Evolutionary conservation across 2,329 filamentous ascomycete genomes (phyloP).

Genomic region (Paecilomyces variotii): DNA sequence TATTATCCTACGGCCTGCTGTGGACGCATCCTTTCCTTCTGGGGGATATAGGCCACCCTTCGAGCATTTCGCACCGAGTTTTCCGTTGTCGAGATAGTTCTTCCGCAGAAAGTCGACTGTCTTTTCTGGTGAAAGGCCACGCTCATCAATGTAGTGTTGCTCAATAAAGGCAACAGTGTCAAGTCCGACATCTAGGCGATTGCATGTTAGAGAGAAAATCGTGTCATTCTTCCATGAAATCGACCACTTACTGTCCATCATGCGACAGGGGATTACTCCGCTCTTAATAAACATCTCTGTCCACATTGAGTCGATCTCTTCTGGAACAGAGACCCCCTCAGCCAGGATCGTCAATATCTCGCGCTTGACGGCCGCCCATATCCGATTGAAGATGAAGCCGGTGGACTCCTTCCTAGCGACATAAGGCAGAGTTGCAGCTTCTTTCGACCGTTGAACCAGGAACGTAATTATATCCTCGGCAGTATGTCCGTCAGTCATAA

Average conservation of each 20-base stretch:
- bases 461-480: slow-evolving; percentile 38
- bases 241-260: slow-evolving; percentile 35
- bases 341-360: slow-evolving; percentile 43
- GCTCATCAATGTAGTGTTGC: slow-evolving; percentile 45
- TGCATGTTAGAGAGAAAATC: not conserved
- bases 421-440: slow-evolving; percentile 37
- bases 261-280: slow-evolving; percentile 24
- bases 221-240: not conserved
- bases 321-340: slow-evolving; percentile 42
- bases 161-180: slow-evolving; percentile 50
- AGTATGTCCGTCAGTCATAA: slow-evolving; percentile 47
- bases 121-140: slow-evolving; percentile 31
- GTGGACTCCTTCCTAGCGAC: slow-evolving; percentile 43
- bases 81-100: slow-evolving; percentile 41
- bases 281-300: slow-evolving; percentile 30
- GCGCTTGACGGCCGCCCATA: slow-evolving; percentile 51
- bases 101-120: slow-evolving; percentile 40
- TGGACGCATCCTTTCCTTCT: not conserved
- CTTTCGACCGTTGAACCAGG: slow-evolving; percentile 31
- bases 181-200: slow-evolving; percentile 35
- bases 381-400: slow-evolving; percentile 47
- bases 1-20: not conserved
- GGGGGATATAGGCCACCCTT: slow-evolving; percentile 8
- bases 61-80: slow-evolving; percentile 38
- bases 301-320: slow-evolving; percentile 46